Evolutionary conservation across 768 basidiomycete species (phyloP).

Genomic region (Suillus ampliporus): DNA sequence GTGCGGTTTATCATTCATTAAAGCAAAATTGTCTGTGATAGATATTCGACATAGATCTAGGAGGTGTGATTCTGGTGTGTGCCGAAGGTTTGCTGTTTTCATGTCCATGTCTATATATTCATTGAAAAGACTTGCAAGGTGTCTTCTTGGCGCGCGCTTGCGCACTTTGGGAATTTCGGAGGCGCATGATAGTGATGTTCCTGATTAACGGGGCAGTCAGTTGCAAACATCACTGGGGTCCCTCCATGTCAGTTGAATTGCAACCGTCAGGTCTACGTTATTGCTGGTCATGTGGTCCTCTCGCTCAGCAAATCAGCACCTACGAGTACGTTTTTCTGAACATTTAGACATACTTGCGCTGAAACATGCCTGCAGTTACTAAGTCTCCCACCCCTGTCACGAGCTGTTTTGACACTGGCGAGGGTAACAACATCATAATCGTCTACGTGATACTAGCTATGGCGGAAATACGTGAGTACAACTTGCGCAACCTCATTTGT

Average conservation of each 20-base stretch:
- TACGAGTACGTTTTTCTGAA: background rate
- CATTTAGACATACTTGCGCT: background rate
- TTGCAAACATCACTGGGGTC: background rate
- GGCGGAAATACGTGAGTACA: conserved; percentile 4
- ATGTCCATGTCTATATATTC: background rate
- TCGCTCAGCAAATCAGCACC: background rate
- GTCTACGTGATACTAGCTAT: background rate
- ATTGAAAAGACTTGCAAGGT: background rate
- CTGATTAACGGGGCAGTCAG: background rate
- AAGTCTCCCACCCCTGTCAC: background rate
- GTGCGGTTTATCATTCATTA: background rate
- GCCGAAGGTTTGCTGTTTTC: conserved; percentile 5
- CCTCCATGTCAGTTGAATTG: background rate
- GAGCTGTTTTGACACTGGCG: conserved; percentile 1
- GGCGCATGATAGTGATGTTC: background rate
- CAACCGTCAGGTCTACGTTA: background rate
- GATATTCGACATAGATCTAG: background rate
- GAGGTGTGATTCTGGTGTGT: background rate
- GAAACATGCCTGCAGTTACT: background rate
- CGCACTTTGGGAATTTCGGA: conserved; percentile 3
- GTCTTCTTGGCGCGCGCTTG: background rate
- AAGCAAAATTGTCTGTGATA: background rate
- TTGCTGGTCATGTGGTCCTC: background rate
- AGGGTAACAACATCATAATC: background rate
- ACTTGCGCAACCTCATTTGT: background rate